Evolutionary conservation across 768 basidiomycete genomes (phyloP), one percentile per base, ranked within the genome.

Genomic region (Sporobolomyces roseus): DNA sequence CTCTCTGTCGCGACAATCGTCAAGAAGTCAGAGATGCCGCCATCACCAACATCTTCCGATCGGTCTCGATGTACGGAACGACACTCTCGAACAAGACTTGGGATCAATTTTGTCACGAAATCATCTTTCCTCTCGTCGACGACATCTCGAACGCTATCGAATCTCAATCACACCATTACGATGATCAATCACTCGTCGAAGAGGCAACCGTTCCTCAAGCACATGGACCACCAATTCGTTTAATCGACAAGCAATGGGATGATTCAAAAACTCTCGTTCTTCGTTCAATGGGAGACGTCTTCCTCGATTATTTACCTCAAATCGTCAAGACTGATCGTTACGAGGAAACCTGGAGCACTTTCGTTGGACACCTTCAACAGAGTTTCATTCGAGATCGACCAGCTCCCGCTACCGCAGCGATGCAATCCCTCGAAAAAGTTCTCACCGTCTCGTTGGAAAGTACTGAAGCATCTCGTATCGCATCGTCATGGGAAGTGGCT

Each of bases 31-130:
- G 93, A 23, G 88, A 89, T 71, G 91, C 91, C 1, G 93, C 94
- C 14, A 93, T 97, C 51, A 93, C 96, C 78, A 97, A 93, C 2
- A 78, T 99, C 61, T 98, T 96, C 80, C 84, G 93, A 54, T 90
- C 91, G 3, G 85, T 97, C 80, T 91, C 94, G 78, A 82, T 97
- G 14, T 97, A 99, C 76, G 94, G 94, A 3, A 86, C 87, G 12
- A 90, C 88, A 0, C 81, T 99, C 56, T 89, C 87, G 74, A 77
- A 83, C 45, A 86, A 86, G 9, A 89, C 88, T 0, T 99, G 94
- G 94, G 85, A 88, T 48, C 85, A 90, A 61, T 91, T 91, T 67
- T 82, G 94, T n/a, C 92, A 90, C 88, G 87, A 87, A 76, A 84
- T 97, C 64, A 86, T 90, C 17, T 91, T 94, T 79, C 92, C 92